Evolutionary conservation across 345 rosid genomes (phyloP).

Genomic region (Populus ilicifolia): DNA sequence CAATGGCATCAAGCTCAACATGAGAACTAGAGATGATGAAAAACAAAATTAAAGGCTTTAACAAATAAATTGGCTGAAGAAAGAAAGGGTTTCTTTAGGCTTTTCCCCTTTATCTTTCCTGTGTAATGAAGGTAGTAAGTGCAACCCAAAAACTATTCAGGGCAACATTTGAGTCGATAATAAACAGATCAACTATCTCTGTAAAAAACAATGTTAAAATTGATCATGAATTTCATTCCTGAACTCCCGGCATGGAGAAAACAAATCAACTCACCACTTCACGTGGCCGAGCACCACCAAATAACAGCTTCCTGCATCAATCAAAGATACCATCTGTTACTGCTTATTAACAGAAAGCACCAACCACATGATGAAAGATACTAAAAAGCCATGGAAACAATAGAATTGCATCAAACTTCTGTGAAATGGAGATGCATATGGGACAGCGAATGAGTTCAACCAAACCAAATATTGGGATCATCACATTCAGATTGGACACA

Average conservation of each 20-base stretch:
- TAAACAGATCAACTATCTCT: background rate
- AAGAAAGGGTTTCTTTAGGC: background rate
- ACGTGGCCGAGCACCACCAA: slow-evolving; percentile 85
- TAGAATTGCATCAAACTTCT: background rate
- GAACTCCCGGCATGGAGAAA: slow-evolving; percentile 12
- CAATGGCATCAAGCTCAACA: background rate
- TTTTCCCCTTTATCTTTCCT: background rate
- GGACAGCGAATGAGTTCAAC: background rate
- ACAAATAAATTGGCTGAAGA: background rate
- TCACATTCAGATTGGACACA: background rate
- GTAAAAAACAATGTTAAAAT: background rate
- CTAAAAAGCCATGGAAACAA: background rate
- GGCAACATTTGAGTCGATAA: background rate
- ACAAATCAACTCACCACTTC: slow-evolving; percentile 58
- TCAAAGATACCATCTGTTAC: slow-evolving; percentile 15
- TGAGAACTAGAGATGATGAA: background rate
- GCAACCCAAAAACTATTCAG: background rate
- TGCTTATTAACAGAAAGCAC: background rate
- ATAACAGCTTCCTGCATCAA: slow-evolving; percentile 60
- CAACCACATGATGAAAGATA: background rate
- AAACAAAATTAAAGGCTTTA: background rate
- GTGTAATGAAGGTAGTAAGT: background rate
- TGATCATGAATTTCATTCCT: background rate
- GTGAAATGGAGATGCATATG: background rate
- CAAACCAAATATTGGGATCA: background rate